Evolutionary conservation across 2,329 filamentous ascomycete genomes (phyloP).

Genomic region (Sporothrix phasma): DNA sequence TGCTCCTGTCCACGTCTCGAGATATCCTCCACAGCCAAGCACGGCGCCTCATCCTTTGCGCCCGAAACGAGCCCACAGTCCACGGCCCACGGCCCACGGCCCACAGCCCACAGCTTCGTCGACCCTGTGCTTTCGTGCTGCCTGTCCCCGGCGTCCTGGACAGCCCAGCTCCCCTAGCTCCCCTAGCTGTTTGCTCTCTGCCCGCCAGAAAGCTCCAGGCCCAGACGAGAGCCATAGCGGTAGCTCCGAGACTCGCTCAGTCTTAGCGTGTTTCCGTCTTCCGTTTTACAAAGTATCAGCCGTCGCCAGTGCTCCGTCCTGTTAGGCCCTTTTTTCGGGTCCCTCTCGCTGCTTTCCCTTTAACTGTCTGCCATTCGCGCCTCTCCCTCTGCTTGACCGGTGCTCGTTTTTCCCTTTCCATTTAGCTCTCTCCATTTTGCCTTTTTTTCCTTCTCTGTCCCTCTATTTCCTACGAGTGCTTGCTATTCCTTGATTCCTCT

Average conservation of each 20-base stretch:
- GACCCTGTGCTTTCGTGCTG: neutral
- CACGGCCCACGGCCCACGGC: no score
- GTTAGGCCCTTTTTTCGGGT: slow-evolving; percentile 11
- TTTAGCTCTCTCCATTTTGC: neutral
- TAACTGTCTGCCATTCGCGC: slow-evolving; percentile 1
- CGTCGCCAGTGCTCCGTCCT: slow-evolving; percentile 8
- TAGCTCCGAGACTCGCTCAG: slow-evolving; percentile 13
- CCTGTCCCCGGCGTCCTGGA: neutral
- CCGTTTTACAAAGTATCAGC: slow-evolving; percentile 16
- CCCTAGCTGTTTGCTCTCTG: neutral
- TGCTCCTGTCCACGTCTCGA: neutral
- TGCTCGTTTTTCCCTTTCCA: neutral
- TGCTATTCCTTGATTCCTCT: neutral
- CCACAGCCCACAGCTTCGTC: slow-evolving; percentile 7
- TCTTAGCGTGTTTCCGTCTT: slow-evolving; percentile 16
- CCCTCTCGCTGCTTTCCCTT: neutral
- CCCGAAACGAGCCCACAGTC: neutral
- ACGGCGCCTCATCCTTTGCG: neutral
- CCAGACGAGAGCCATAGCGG: slow-evolving; percentile 8
- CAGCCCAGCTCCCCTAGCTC: no score
- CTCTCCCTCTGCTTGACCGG: neutral
- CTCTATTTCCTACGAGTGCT: neutral
- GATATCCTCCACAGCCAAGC: slow-evolving; percentile 3
- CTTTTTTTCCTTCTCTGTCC: slow-evolving; percentile 2
- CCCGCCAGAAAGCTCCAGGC: slow-evolving; percentile 6